phyloP scores from a whole-genome alignment of 148 eudicot species.

The Cornus kousa region DNA sequence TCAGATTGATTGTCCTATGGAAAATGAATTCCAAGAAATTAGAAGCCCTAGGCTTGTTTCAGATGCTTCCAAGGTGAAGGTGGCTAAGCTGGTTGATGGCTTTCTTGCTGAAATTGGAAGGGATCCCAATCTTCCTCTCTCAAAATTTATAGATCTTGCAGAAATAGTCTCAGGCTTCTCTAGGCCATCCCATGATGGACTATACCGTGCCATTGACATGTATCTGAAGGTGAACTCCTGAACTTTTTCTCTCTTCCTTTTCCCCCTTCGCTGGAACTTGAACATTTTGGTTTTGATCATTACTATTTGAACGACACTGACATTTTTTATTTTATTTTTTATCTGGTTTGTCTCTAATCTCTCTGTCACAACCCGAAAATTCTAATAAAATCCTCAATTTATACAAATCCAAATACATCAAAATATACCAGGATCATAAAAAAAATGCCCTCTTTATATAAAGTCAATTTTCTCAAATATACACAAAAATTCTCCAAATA shows the following conservation, averaged over 20 bases:
- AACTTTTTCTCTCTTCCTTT: background rate
- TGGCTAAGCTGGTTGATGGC: constrained; percentile 82
- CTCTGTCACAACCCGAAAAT: too few species aligned
- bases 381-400: too few species aligned
- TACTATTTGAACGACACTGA: background rate
- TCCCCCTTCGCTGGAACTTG: background rate
- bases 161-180: constrained; percentile 64
- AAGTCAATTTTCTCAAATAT: too few species aligned
- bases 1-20: constrained; percentile 25
- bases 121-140: constrained; percentile 60
- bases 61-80: constrained; percentile 65
- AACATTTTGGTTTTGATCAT: background rate
- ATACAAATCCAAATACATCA: too few species aligned
- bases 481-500: too few species aligned
- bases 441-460: too few species aligned
- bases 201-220: constrained; percentile 93
- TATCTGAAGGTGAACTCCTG: constrained; percentile 67
- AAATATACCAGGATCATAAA: too few species aligned
- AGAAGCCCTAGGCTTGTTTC: constrained; percentile 35
- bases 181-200: constrained; percentile 74
- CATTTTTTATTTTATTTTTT: too few species aligned
- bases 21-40: constrained; percentile 48
- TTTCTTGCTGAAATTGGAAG: constrained; percentile 77
- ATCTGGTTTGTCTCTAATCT: too few species aligned
- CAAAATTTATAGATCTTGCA: constrained; percentile 63